Conservation (phyloP, 257 asterid species). For the Fraxinus anomala region DNA sequence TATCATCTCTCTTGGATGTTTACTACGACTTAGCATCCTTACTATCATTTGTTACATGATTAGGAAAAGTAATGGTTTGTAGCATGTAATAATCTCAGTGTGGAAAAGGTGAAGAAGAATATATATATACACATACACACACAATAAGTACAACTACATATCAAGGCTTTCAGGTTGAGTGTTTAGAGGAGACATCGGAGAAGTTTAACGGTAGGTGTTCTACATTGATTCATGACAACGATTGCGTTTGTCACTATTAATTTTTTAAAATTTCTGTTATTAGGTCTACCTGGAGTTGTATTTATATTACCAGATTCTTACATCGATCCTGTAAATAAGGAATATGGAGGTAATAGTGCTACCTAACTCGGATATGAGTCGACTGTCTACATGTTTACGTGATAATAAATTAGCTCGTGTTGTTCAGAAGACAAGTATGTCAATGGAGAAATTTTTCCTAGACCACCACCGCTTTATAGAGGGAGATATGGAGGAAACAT, state of each 20-base stretch:
- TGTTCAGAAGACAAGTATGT: constrained; percentile 84
- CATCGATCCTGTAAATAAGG: constrained; percentile 82
- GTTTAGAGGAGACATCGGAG: constrained; percentile 77
- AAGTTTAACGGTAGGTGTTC: constrained; percentile 65
- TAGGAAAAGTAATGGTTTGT: neutral
- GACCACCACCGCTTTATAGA: constrained; percentile 78
- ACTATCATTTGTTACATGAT: neutral
- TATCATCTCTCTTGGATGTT: constrained; percentile 5
- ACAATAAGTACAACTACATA: constrained; percentile 84
- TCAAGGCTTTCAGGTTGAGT: constrained; percentile 81
- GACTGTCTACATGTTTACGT: constrained; percentile 17
- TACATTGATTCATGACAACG: constrained; percentile 7
- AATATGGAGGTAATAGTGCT: constrained; percentile 77
- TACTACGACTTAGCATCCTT: neutral
- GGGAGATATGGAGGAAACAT: constrained; percentile 37
- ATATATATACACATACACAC: no score
- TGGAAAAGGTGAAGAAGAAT: constrained; percentile 92
- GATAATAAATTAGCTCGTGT: constrained; percentile 1
- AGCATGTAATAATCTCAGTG: constrained; percentile 40
- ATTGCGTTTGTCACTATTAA: constrained; percentile 15
- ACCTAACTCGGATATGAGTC: neutral
- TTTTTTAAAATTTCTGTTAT: constrained; percentile 22
- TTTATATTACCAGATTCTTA: constrained; percentile 93
- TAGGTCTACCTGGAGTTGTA: constrained; percentile 76
- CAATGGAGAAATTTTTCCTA: constrained; percentile 78